Conservation (phyloP, 2,329 filamentous ascomycete species). For the Zymoseptoria tritici region DNA sequence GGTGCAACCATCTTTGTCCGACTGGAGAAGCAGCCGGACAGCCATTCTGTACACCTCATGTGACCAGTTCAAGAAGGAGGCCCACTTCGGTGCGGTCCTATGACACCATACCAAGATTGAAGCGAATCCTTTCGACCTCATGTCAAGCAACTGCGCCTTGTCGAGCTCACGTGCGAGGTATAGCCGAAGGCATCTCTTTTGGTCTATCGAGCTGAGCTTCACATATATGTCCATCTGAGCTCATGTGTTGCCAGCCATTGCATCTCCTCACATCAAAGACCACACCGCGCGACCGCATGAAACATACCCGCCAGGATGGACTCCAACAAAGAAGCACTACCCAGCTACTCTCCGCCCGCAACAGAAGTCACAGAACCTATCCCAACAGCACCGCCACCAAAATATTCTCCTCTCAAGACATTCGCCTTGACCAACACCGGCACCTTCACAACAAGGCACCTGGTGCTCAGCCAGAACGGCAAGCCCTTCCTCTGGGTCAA, state of each 20-base stretch:
- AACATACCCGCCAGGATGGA: neutral
- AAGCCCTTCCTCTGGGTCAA: slow-evolving; percentile 2
- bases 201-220: neutral
- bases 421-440: slow-evolving; percentile 4
- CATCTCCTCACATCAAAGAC: neutral
- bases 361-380: neutral
- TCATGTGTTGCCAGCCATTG: neutral
- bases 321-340: neutral
- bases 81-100: neutral
- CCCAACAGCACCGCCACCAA: neutral
- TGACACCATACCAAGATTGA: neutral
- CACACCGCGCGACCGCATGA: neutral
- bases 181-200: neutral
- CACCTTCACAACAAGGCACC: slow-evolving; percentile 3
- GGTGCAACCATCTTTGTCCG: too few relatives aligned
- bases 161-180: neutral
- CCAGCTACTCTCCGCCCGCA: neutral
- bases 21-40: too few relatives aligned
- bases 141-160: neutral
- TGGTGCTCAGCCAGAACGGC: slow-evolving; percentile 6
- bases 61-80: neutral
- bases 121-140: neutral
- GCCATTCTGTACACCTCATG: neutral
- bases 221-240: neutral
- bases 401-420: slow-evolving; percentile 1